A percentile compares a stretch with the other conserved stretches of the same genome.
These are phyloP conservation scores for Pichia nakasei DNA, from an alignment of 805 yeast species.

Conservation along the genomic window DNA sequence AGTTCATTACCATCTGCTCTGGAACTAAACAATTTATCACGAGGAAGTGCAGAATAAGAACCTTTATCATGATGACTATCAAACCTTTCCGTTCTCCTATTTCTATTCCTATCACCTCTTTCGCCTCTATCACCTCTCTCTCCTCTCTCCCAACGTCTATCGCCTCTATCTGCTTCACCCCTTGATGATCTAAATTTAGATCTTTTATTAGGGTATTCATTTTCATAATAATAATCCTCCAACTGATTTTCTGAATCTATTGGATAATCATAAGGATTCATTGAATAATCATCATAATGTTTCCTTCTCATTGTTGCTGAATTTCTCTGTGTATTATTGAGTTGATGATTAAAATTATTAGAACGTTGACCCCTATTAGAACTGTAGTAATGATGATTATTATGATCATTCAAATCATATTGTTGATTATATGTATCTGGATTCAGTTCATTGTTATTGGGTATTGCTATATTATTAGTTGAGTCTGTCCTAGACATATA, in stretches of 20 bases:
- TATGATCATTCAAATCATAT: too few species aligned
- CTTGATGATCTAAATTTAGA: background rate
- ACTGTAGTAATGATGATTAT: background rate
- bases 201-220: too few species aligned
- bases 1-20: background rate
- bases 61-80: too few species aligned
- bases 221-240: too few species aligned
- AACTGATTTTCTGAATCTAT: background rate
- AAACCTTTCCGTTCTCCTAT: too few species aligned
- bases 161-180: background rate
- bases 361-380: background rate
- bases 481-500: slow-evolving; percentile 5
- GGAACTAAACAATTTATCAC: background rate
- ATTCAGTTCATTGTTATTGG: too few species aligned
- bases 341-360: background rate
- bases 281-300: background rate
- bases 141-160: too few species aligned
- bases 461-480: background rate
- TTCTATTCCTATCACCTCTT: too few species aligned
- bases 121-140: too few species aligned
- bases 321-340: background rate
- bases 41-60: background rate
- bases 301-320: background rate
- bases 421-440: too few species aligned
- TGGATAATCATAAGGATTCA: background rate